Conservation (phyloP, 176 grass and related monocot genomes). For the Elaeis guineensis region DNA sequence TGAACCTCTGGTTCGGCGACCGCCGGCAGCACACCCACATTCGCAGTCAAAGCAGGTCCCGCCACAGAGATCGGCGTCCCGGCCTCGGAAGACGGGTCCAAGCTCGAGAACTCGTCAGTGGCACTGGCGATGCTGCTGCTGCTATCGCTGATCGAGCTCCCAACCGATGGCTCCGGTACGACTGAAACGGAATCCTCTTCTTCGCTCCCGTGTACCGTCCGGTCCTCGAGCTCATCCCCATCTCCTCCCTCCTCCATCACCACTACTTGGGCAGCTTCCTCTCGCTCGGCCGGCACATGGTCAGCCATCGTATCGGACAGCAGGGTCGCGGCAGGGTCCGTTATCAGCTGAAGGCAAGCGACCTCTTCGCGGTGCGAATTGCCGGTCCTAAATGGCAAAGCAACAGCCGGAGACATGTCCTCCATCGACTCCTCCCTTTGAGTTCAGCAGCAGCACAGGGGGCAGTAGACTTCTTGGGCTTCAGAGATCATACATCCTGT, state of each 20-base stretch:
- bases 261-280: neutral
- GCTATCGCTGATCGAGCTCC: no score
- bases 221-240: neutral
- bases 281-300: slow-evolving; percentile 23
- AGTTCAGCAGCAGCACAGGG: neutral
- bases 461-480: no score
- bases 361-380: slow-evolving; percentile 2
- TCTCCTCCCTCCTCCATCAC: slow-evolving; percentile 27
- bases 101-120: no score
- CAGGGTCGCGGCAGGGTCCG: slow-evolving; percentile 1
- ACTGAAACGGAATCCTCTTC: no score
- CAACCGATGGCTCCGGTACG: no score
- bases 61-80: no score
- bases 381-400: slow-evolving; percentile 3
- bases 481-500: slow-evolving; percentile 8
- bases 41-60: no score
- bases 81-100: no score
- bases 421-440: slow-evolving; percentile 36
- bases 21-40: no score
- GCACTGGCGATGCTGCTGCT: no score
- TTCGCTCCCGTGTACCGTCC: no score
- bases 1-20: no score
- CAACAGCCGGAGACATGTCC: slow-evolving; percentile 29
- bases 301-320: slow-evolving; percentile 14
- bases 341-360: slow-evolving; percentile 32